Evolutionary conservation across 345 rosid genomes (phyloP), one percentile per base, ranked within the genome.

Genomic region (Eucalyptus cloeziana): DNA sequence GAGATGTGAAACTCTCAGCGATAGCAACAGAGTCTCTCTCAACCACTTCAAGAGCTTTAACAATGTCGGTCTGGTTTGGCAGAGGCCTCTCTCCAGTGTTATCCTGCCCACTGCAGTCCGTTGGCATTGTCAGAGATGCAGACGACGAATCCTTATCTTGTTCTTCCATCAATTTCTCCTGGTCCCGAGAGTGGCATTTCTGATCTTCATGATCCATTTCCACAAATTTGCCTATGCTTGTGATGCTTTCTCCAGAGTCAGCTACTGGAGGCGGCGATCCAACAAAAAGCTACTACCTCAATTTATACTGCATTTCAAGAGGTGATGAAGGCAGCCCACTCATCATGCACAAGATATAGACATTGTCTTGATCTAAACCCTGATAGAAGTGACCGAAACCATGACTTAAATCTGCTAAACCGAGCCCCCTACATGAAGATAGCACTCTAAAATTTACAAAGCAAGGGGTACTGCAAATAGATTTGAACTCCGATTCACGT

Each of bases 1-100:
- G 97, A 88, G 97, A 93, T 56, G 97, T 92, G 93, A 96, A 97
- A 92, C 99, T 96, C 88, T 95, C 94, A 43, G 99, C 96, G 64
- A 98, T 94, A 67, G 98, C 98, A 13, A 91, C 67, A 43, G 99
- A 95, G 89, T 97, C 99, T 88, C 95, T 95, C 95, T 97, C 98
- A 33, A 96, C 96, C 47, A 95, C 94, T 87, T 96, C 97, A 83
- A 98, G 90, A 4, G 96, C 97, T 90, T 89, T 94, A 81, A 94
- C 87, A 89, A 98, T 94, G 88, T 94, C 95, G 80, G 91, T 90
- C 83, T 89, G 95, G 10, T 94, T 92, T 88, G 89, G 56, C 79
- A 88, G 45, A 45, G 92, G 88, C 69, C 89, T 87, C 50, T 86
- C 93, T 33, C 62, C 90, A 24, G 45, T 62, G 80, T 47, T 91